Conservation (phyloP, 2,329 filamentous ascomycete species). For the Xylaria hypoxylon region DNA sequence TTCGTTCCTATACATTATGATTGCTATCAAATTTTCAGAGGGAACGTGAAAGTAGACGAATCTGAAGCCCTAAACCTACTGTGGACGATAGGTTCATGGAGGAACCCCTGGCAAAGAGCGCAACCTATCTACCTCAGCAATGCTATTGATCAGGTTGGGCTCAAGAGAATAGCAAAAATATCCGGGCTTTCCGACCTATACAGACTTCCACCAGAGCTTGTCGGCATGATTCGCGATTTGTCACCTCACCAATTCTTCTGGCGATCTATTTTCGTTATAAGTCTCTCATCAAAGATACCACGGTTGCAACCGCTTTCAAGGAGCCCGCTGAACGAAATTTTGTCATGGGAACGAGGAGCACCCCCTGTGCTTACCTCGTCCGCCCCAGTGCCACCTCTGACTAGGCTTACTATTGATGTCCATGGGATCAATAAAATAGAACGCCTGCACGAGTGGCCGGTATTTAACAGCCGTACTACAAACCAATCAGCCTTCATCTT, state of each 20-base stretch:
- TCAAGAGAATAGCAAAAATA: slow-evolving; percentile 14
- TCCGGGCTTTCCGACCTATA: slow-evolving; percentile 14
- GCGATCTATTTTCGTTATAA: slow-evolving; percentile 19
- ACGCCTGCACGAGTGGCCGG: slow-evolving; percentile 9
- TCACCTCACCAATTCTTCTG: slow-evolving; percentile 14
- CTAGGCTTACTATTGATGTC: slow-evolving; percentile 7
- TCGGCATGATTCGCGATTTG: slow-evolving; percentile 14
- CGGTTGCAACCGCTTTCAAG: slow-evolving; percentile 3
- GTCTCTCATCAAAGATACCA: not conserved
- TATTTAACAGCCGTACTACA: not conserved
- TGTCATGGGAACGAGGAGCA: slow-evolving; percentile 10
- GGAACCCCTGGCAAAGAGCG: slow-evolving; percentile 15
- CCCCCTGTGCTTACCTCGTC: slow-evolving; percentile 1
- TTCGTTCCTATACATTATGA: slow-evolving; percentile 16
- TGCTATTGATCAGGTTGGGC: slow-evolving; percentile 5
- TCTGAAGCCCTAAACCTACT: slow-evolving; percentile 14
- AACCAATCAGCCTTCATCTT: slow-evolving; percentile 5
- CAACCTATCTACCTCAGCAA: slow-evolving; percentile 15
- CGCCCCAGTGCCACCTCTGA: slow-evolving; percentile 5
- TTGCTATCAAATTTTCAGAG: slow-evolving; percentile 20
- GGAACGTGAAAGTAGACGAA: slow-evolving; percentile 9
- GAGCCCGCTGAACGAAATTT: not conserved
- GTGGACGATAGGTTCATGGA: slow-evolving; percentile 16
- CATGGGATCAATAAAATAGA: slow-evolving; percentile 15
- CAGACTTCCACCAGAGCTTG: slow-evolving; percentile 14